Conservation (phyloP, 2,329 filamentous ascomycete genomes). For the Curvularia sp. region DNA sequence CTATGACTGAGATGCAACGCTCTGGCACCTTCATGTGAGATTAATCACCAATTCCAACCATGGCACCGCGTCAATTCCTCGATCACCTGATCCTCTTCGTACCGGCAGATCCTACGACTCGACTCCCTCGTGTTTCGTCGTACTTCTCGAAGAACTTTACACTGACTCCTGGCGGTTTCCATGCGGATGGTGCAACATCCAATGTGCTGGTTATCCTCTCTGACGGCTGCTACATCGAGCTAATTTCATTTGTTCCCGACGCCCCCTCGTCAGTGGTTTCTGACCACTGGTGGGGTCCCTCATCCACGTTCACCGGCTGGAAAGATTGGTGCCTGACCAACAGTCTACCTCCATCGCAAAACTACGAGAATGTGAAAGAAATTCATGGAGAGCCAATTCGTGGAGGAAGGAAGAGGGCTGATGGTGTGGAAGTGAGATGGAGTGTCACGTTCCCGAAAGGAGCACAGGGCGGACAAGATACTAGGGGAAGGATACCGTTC, state of each 20-base stretch:
- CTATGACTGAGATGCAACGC: neutral
- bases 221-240: conserved; percentile 71
- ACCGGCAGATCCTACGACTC: conserved; percentile 60
- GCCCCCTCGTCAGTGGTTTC: conserved; percentile 37
- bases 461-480: conserved; percentile 41
- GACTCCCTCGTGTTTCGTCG: conserved; percentile 46
- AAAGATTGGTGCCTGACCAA: conserved; percentile 63
- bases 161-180: conserved; percentile 65
- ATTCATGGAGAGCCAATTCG: conserved; percentile 58
- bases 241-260: conserved; percentile 62
- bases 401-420: conserved; percentile 63
- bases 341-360: conserved; percentile 14
- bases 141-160: conserved; percentile 64
- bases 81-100: conserved; percentile 72
- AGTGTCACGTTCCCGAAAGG: conserved; percentile 60
- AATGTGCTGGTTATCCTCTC: conserved; percentile 69
- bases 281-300: conserved; percentile 67
- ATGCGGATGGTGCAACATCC: conserved; percentile 66
- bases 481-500: conserved; percentile 65
- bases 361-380: conserved; percentile 32
- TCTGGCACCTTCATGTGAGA: neutral
- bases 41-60: neutral
- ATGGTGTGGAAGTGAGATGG: conserved; percentile 67
- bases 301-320: conserved; percentile 61
- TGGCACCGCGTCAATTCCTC: conserved; percentile 46